Percentiles rank a stretch among this genome's conserved stretches.
Evolutionary conservation across 148 eudicot genomes (phyloP).

Genomic region (Vaccinium vitisidaea): DNA sequence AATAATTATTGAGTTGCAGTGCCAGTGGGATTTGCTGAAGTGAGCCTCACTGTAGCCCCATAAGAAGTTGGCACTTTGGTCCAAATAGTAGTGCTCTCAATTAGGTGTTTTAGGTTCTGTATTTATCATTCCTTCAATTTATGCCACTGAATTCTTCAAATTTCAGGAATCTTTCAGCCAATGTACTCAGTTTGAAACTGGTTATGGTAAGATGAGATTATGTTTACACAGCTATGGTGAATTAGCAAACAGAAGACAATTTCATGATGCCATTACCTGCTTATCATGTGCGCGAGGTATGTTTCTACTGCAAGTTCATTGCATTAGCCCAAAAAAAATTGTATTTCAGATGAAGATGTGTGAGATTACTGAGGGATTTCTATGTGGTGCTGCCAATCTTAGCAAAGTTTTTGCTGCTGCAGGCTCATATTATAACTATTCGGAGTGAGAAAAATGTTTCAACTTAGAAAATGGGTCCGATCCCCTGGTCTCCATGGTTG

Average conservation of each 20-base stretch:
- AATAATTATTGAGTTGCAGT: neutral
- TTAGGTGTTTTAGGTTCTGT: no score
- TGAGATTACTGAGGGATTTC: conserved; percentile 36
- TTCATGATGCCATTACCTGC: conserved; percentile 50
- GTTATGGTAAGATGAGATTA: conserved; percentile 33
- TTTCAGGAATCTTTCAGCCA: conserved; percentile 29
- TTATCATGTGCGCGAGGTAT: conserved; percentile 39
- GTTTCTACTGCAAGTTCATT: neutral
- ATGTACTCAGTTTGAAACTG: conserved; percentile 31
- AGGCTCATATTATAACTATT: conserved; percentile 46
- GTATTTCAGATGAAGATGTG: conserved; percentile 36
- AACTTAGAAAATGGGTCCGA: conserved; percentile 32
- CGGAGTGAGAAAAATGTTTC: conserved; percentile 41
- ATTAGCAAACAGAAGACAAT: conserved; percentile 42
- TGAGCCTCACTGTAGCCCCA: no score
- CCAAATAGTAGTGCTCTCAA: no score
- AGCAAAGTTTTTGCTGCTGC: conserved; percentile 44
- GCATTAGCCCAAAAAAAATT: neutral
- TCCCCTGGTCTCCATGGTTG: conserved; percentile 49
- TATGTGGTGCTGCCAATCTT: conserved; percentile 32
- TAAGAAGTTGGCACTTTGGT: neutral
- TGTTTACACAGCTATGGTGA: conserved; percentile 50
- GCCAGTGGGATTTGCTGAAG: neutral
- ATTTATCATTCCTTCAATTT: neutral
- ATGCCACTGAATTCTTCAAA: neutral